These are phyloP conservation scores for Intubia oerlemansii DNA, from an alignment of 2,329 filamentous ascomycete species.

Conservation along the genomic window DNA sequence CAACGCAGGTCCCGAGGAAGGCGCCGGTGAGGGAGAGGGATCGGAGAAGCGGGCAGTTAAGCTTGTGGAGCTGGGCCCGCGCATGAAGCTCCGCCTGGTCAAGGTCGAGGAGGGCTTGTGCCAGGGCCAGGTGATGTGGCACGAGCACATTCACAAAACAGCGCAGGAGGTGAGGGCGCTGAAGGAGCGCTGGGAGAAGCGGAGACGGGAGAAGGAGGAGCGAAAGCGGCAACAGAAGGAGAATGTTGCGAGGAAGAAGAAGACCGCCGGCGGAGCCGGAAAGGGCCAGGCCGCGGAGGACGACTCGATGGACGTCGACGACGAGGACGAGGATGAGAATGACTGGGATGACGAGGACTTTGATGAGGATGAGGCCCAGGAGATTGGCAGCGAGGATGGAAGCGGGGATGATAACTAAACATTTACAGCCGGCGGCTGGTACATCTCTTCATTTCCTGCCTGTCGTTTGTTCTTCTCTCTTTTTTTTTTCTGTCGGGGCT, in stretches of 20 bases:
- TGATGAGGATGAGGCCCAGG: conserved; percentile 16
- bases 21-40: conserved; percentile 16
- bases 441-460: too few relatives aligned
- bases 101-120: conserved; percentile 95
- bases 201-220: conserved; percentile 59
- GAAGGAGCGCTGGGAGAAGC: conserved; percentile 65
- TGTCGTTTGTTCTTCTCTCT: too few relatives aligned
- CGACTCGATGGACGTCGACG: conserved; percentile 19
- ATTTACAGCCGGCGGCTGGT: too few relatives aligned
- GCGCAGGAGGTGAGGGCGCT: conserved; percentile 55
- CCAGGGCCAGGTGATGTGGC: conserved; percentile 86
- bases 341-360: conserved; percentile 14
- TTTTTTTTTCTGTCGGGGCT: too few relatives aligned
- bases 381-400: conserved; percentile 20
- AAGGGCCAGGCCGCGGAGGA: conserved; percentile 14
- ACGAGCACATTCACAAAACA: conserved; percentile 79
- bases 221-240: conserved; percentile 67
- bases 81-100: conserved; percentile 71
- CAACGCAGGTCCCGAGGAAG: conserved; percentile 9
- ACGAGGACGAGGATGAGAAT: conserved; percentile 15
- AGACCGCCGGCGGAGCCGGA: conserved; percentile 13
- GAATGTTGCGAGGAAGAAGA: conserved; percentile 80
- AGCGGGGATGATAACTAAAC: too few relatives aligned
- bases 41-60: conserved; percentile 81
- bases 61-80: conserved; percentile 75